phyloP scores from a whole-genome alignment of 1,284 basidiomycete species.

The Trametes polyzona region DNA sequence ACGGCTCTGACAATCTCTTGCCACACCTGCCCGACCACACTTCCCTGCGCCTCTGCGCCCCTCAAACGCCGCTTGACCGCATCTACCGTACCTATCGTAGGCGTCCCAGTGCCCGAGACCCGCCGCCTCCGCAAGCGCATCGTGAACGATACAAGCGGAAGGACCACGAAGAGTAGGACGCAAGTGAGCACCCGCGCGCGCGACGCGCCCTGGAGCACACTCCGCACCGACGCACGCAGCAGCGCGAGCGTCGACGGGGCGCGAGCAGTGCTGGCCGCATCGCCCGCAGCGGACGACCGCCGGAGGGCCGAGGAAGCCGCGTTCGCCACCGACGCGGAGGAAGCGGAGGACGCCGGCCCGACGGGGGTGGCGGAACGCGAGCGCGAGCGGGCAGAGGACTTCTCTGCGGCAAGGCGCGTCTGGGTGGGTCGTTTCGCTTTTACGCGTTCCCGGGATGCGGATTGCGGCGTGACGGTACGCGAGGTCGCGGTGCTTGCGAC shows the following conservation, averaged over 20 bases:
- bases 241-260: constrained; percentile 34
- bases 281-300: constrained; percentile 20
- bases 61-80: constrained; percentile 60
- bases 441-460: constrained; percentile 14
- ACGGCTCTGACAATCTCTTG: constrained; percentile 57
- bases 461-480: constrained; percentile 32
- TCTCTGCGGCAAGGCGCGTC: background rate
- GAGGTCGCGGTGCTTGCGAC: constrained; percentile 35
- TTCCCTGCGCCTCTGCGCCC: constrained; percentile 42
- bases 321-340: constrained; percentile 9
- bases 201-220: constrained; percentile 22
- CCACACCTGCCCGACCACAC: constrained; percentile 52
- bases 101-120: constrained; percentile 16
- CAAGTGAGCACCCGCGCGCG: constrained; percentile 50
- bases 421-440: constrained; percentile 1
- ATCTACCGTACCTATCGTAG: constrained; percentile 49
- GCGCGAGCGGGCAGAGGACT: background rate
- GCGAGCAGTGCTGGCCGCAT: constrained; percentile 11
- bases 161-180: constrained; percentile 57
- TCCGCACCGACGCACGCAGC: constrained; percentile 32
- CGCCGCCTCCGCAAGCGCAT: constrained; percentile 51
- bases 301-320: constrained; percentile 12
- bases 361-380: constrained; percentile 11
- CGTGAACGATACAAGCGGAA: constrained; percentile 64
- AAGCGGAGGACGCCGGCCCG: constrained; percentile 1